Evolutionary conservation across 2,329 filamentous ascomycete species (phyloP).

Genomic region (Zymoseptoria pseudotritici): DNA sequence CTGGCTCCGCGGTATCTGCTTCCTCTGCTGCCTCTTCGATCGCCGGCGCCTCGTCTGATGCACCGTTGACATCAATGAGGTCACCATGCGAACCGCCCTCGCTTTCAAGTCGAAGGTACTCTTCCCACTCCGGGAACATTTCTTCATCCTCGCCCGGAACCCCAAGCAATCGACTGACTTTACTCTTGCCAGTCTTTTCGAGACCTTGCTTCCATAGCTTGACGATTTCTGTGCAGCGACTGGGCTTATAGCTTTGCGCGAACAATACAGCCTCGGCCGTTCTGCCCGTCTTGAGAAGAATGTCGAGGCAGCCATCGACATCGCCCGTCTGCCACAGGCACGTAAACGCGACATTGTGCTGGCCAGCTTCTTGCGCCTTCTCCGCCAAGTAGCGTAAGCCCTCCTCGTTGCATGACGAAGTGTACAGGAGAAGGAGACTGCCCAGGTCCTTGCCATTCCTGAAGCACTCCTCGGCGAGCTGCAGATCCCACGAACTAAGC

Average conservation of each 20-base stretch:
- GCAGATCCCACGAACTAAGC: conserved; percentile 75
- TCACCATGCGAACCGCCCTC: conserved; percentile 50
- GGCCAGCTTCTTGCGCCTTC: conserved; percentile 67
- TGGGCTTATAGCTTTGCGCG: conserved; percentile 91
- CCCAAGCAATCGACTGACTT: conserved; percentile 76
- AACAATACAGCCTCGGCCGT: conserved; percentile 83
- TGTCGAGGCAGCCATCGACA: conserved; percentile 69
- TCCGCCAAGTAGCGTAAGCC: conserved; percentile 65
- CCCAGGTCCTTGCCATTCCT: conserved; percentile 83
- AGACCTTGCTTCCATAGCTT: conserved; percentile 73
- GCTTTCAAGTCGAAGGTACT: conserved; percentile 74
- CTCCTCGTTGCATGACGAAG: conserved; percentile 69
- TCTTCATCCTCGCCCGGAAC: conserved; percentile 61
- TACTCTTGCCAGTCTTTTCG: conserved; percentile 76
- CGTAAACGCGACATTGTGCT: conserved; percentile 90
- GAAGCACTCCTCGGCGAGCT: conserved; percentile 88
- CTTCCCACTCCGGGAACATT: conserved; percentile 93
- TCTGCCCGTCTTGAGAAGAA: conserved; percentile 71
- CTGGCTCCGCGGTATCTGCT: conserved; percentile 9
- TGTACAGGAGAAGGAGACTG: conserved; percentile 79
- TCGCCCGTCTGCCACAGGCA: conserved; percentile 83
- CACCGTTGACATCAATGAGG: conserved; percentile 35
- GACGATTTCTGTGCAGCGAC: conserved; percentile 59
- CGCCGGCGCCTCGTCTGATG: conserved; percentile 16
- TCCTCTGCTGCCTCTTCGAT: conserved; percentile 9